Evolutionary conservation across 768 basidiomycete species (phyloP), one percentile per base, ranked within the genome.

Genomic region (Russula abietina): DNA sequence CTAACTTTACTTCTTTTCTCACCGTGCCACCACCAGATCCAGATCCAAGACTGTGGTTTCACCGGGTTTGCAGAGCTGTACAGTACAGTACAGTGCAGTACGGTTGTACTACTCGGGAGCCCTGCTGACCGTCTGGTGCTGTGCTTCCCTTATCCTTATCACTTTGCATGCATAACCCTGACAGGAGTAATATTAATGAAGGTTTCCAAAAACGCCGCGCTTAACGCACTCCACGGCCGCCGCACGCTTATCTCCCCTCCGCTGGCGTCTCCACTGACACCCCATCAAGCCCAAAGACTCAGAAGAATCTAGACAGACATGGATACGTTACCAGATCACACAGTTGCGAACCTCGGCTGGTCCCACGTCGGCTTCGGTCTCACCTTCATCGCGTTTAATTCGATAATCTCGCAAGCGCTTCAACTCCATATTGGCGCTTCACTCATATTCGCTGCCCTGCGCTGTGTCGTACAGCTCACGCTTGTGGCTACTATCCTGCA

Each of bases 401-500:
- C 86, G 6, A 64, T 82, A 26, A 64, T 93, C 7, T 93, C 92
- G 2, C 74, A 78, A 7, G 66, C 77, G 1, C 81, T 92, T 62
- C 78, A 84, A 5, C 81, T 95, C 22, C 88, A 84, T 2, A 78
- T 93, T 49, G 89, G 86, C 0, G 72, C 77, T 0, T 85, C 86
- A 6, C 80, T 95, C 26, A 68, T 89, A 24, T 81, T 85, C 9
- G 83, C 91, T 0, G 85, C 90, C 0, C 60, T 85, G 48, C 77
- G 93, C 72, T 95, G 93, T 71, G 76, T 90, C 22, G 74, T 88
- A 10, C 93, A 95, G 74, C 81, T 95, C 24, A 82, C 84, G 17
- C 73, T 91, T 16, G 87, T 94, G 63, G 88, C 85, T 0, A 74
- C 84, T 26, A 69, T 93, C 9, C 72, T 93, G 24, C 83, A 88